Base-by-base conservation (phyloP, 2,329 filamentous ascomycete species). In the Didymella exigua region DNA sequence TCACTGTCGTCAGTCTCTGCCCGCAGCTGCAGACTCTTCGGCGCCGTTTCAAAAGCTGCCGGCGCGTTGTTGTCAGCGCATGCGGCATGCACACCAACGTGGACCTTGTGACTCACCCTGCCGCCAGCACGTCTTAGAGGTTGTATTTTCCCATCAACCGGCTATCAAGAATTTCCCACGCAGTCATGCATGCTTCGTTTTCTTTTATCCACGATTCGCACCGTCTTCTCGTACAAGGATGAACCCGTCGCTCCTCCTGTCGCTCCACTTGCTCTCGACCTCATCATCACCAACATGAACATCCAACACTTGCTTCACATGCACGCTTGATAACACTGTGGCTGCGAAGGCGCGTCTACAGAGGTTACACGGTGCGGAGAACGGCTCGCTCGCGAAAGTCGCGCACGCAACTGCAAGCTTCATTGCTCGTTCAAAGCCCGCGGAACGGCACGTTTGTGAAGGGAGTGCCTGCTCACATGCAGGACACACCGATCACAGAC, bases 51-150 rank as follows among this genome's bases (percentile, higher is more conserved):
- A 70, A 53, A 57, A 60, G 61, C 57, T 67, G 69, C 61, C 60
- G 64, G 62, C 59, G 47, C 57, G 49, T 51, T 52, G 37, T 27
- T 57, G 59, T 58, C 53, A 46, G 57, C 50, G 51, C 64, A 60
- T 52, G 51, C 47, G 47, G 64, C 65, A 71, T 72, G 68, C 67
- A 66, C 44, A 37, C 54, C 68, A 57, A 74, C 68, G 71, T 74
- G 69, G 59, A 65, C 36, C 56, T 51, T 50, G 58, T 73, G 71
- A 74, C 62, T 74, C 71, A 74, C 59, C 57, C 57, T 58, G 44
- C 49, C 52, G 52, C 41, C 52, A 50, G 42, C 46, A 36, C 19
- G 41, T 46, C 41, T 50, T 50, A 43, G 41, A 46, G 52, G 24
- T 24, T 24, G 36, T 36, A n/a, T 46, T 46, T 42, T 50, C 9